Evolutionary conservation across 73 alveolate species (phyloP), one percentile per base, ranked within the genome.

Genomic region (Breviolum minutum): DNA sequence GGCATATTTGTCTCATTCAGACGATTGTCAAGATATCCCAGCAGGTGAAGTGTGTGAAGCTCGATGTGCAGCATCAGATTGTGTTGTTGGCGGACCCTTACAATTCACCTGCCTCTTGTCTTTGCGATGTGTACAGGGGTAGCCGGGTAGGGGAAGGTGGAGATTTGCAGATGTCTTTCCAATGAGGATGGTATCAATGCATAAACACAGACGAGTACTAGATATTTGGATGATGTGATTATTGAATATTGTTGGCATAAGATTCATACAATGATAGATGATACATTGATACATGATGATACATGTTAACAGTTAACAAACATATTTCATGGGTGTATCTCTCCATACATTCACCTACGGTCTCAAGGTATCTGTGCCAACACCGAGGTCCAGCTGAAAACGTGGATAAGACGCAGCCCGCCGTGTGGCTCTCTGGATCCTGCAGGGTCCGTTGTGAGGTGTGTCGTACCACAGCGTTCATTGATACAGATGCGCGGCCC

Each of bases 401-500:
- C 69, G 32, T 66, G 29, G 90, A 92, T 48, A 54, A 32, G 81
- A 74, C 30, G 5, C 79, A 12, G 30, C 91, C 89, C 0, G 98
- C 98, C 10, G 68, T 20, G 40, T 81, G 86, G 91, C 27, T 61
- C 24, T 80, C 68, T 16, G 98, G 98, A 14, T 16, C 68, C 4
- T 92, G 98, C 98, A 60, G 80, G 48, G 73, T 92, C 81, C 89
- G 80, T 24, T 92, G 98, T 13, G 91, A 92, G 69, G 81, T 91
- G 29, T 92, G 98, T 66, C 89, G 98, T 19, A 24, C 79, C 81
- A 26, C 82, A 8, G 54, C 82, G 0, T 74, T 92, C 64, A 64
- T 92, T 27, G 98, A 92, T 90, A 60, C 98, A 8, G 98, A 92
- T 40, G 90, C 98, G 17, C 90, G 98, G 48, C 98, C 98, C 29